A percentile compares a stretch with the other conserved stretches of the same genome.
Conservation (phyloP, 2,329 filamentous ascomycete species). For the Colletotrichum plurivorum region DNA sequence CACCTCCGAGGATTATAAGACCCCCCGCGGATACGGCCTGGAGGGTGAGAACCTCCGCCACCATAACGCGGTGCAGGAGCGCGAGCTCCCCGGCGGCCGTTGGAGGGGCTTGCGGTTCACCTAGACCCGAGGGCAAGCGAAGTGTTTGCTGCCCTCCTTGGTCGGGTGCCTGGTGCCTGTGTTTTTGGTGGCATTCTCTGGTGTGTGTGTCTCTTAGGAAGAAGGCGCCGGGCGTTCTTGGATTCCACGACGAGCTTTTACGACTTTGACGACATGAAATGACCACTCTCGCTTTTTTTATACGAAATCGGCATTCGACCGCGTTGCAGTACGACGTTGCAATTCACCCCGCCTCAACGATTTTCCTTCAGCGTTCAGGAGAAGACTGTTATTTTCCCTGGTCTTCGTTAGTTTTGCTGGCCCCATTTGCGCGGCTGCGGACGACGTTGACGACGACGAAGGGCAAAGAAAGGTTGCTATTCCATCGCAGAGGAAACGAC, state of each 20-base stretch:
- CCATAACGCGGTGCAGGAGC: slow-evolving; percentile 26
- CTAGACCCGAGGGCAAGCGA: slow-evolving; percentile 22
- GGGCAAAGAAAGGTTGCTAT: neutral
- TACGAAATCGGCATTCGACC: slow-evolving; percentile 31
- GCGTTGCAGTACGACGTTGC: slow-evolving; percentile 32
- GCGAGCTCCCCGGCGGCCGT: slow-evolving; percentile 27
- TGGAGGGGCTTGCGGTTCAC: slow-evolving; percentile 36
- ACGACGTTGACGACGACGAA: neutral
- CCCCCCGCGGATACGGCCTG: slow-evolving; percentile 28
- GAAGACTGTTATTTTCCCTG: too few relatives aligned
- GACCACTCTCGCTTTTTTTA: slow-evolving; percentile 27
- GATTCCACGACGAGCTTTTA: slow-evolving; percentile 31
- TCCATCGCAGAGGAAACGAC: neutral
- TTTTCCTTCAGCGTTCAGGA: too few relatives aligned
- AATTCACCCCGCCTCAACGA: neutral
- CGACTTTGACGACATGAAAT: slow-evolving; percentile 40
- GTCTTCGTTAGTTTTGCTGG: neutral
- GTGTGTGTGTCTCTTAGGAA: neutral
- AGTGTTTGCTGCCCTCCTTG: slow-evolving; percentile 23
- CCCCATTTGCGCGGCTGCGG: neutral
- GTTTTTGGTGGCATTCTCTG: neutral
- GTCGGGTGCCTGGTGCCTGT: slow-evolving; percentile 3
- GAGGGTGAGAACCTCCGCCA: slow-evolving; percentile 27
- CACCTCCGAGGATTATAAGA: slow-evolving; percentile 59
- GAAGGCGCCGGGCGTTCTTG: slow-evolving; percentile 22